Percentiles rank a stretch among this genome's conserved stretches.
Evolutionary conservation across 1,284 basidiomycete species (phyloP).

Genomic region (Apiotrichum domesticum): DNA sequence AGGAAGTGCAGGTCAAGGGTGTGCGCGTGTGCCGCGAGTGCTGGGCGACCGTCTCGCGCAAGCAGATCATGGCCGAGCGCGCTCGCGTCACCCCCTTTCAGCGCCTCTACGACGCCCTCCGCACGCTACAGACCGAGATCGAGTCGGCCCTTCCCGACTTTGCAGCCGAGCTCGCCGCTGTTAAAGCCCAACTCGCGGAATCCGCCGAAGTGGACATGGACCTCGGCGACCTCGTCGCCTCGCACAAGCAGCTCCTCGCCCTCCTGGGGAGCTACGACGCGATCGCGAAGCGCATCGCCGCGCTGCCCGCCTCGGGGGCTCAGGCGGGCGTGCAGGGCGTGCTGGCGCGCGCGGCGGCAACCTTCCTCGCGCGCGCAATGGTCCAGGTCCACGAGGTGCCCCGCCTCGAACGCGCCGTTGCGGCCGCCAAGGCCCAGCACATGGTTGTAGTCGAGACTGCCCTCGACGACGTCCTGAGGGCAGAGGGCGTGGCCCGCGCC

Average conservation of each 20-base stretch:
- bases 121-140: conserved; percentile 70
- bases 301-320: conserved; percentile 63
- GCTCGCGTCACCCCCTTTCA: conserved; percentile 59
- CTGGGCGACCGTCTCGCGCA: conserved; percentile 65
- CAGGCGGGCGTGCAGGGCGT: conserved; percentile 79
- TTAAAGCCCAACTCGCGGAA: conserved; percentile 45
- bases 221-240: conserved; percentile 55
- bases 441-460: conserved; percentile 29
- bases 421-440: conserved; percentile 21
- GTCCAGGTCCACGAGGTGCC: conserved; percentile 53
- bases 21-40: conserved; percentile 79
- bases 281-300: conserved; percentile 74
- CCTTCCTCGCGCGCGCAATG: conserved; percentile 75
- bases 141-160: conserved; percentile 63
- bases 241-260: conserved; percentile 72
- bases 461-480: conserved; percentile 23
- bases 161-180: conserved; percentile 58
- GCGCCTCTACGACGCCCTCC: conserved; percentile 66
- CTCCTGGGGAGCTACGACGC: conserved; percentile 83
- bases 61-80: conserved; percentile 71
- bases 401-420: conserved; percentile 49
- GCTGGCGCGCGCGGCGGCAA: conserved; percentile 66
- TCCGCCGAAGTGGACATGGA: conserved; percentile 23
- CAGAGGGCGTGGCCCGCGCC: conserved; percentile 29
- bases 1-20: conserved; percentile 72